Evolutionary conservation across 2,329 filamentous ascomycete species (phyloP).

Genomic region (Leptoxyphium fumago): DNA sequence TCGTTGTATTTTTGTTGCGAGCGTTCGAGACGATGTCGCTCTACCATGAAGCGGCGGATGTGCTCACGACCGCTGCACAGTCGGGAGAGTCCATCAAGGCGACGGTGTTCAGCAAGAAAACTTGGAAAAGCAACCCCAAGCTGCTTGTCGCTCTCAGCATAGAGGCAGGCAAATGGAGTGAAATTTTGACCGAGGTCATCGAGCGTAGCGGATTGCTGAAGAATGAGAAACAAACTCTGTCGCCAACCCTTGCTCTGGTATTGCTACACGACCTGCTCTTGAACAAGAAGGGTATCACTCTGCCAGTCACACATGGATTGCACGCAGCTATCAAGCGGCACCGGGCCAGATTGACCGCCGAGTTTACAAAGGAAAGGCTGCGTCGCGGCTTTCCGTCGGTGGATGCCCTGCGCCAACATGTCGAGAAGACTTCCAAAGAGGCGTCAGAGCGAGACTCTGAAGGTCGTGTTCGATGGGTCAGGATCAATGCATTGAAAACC

Average conservation of each 20-base stretch:
- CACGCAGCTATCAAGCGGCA: conserved; percentile 63
- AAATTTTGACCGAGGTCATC: conserved; percentile 75
- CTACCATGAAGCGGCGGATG: conserved; percentile 75
- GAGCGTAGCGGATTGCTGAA: conserved; percentile 61
- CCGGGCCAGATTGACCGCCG: conserved; percentile 64
- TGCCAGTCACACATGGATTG: conserved; percentile 65
- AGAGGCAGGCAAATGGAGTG: conserved; percentile 84
- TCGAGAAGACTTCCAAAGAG: conserved; percentile 32
- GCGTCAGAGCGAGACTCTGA: conserved; percentile 17
- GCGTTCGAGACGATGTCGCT: conserved; percentile 54
- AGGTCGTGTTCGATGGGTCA: conserved; percentile 75
- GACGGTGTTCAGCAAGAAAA: conserved; percentile 60
- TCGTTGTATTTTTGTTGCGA: no score
- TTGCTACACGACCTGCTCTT: conserved; percentile 78
- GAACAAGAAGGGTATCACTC: conserved; percentile 65
- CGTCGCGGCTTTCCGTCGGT: conserved; percentile 54
- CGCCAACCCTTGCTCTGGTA: conserved; percentile 63
- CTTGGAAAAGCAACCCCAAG: conserved; percentile 60
- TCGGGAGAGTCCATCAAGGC: conserved; percentile 76
- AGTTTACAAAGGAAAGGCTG: conserved; percentile 68
- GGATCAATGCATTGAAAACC: conserved; percentile 67
- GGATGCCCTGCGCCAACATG: conserved; percentile 46
- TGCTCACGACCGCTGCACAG: conserved; percentile 51
- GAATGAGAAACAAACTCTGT: conserved; percentile 84
- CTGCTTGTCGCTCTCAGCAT: conserved; percentile 78